phyloP scores from a whole-genome alignment of 768 basidiomycete species.

The Albatrellus ellisii region DNA sequence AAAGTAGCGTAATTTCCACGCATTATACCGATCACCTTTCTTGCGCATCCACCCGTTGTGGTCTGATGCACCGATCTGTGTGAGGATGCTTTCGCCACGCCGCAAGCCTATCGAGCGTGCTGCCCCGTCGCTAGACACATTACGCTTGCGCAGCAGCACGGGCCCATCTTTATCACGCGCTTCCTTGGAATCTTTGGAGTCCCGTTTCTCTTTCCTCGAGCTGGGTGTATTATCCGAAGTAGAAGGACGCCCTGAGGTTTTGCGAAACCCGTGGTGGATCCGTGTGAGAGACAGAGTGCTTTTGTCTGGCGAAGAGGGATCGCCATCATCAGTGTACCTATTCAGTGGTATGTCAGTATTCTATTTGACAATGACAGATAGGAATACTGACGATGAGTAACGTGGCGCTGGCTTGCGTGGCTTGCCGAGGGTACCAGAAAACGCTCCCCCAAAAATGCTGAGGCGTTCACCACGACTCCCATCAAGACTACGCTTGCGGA shows the following conservation, averaged over 20 bases:
- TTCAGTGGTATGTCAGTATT: slow-evolving; percentile 15
- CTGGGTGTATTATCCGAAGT: slow-evolving; percentile 24
- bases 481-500: slow-evolving; percentile 38
- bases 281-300: slow-evolving; percentile 14
- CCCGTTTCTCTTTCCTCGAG: slow-evolving; percentile 16
- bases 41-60: slow-evolving; percentile 93
- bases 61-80: slow-evolving; percentile 87
- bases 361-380: slow-evolving; percentile 1
- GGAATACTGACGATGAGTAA: slow-evolving; percentile 41
- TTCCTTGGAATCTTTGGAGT: slow-evolving; percentile 16
- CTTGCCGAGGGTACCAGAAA: slow-evolving; percentile 49
- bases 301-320: slow-evolving; percentile 28
- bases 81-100: slow-evolving; percentile 57
- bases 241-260: slow-evolving; percentile 29
- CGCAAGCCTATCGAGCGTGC: neutral
- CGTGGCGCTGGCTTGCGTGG: slow-evolving; percentile 72
- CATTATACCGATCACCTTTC: slow-evolving; percentile 84
- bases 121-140: slow-evolving; percentile 16
- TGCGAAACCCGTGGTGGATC: slow-evolving; percentile 30
- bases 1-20: slow-evolving; percentile 88
- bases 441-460: slow-evolving; percentile 70
- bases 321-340: slow-evolving; percentile 25
- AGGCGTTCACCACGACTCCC: slow-evolving; percentile 42
- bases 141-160: slow-evolving; percentile 43
- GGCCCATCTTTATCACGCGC: slow-evolving; percentile 19